A percentile compares a stretch with the other conserved stretches of the same genome.
Conservation (phyloP, 2,329 filamentous ascomycete genomes). For the Trichoderma endophyticum region DNA sequence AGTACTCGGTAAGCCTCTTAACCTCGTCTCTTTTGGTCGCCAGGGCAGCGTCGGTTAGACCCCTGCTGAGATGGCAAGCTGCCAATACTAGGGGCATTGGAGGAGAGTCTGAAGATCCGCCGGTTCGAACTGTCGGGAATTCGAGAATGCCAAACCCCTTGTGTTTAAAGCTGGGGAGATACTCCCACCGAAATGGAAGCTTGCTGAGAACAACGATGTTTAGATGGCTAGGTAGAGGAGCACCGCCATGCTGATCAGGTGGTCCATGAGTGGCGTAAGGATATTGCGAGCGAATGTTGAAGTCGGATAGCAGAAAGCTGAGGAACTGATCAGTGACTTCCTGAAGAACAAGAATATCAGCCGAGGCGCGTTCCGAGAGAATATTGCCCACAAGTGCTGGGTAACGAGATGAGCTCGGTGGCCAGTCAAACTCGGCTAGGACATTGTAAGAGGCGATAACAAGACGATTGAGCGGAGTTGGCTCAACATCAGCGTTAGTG, state of each 20-base stretch:
- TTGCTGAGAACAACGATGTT: constrained; percentile 61
- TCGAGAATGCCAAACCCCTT: constrained; percentile 54
- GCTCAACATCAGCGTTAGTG: neutral
- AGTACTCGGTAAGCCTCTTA: constrained; percentile 45
- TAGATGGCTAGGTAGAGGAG: constrained; percentile 56
- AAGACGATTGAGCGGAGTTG: constrained; percentile 21
- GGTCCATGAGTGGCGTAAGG: constrained; percentile 57
- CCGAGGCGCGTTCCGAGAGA: constrained; percentile 38
- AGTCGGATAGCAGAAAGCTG: constrained; percentile 48
- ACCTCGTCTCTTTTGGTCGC: constrained; percentile 56
- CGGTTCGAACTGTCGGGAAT: constrained; percentile 30
- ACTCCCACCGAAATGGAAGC: constrained; percentile 53
- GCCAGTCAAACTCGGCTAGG: constrained; percentile 49
- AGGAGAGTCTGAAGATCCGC: constrained; percentile 6
- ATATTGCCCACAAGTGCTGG: constrained; percentile 44
- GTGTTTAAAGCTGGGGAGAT: constrained; percentile 53
- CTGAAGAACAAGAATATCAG: constrained; percentile 54
- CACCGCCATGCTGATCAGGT: constrained; percentile 48
- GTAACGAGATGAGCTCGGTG: constrained; percentile 42
- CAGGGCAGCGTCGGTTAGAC: constrained; percentile 57
- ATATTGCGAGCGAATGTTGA: constrained; percentile 46
- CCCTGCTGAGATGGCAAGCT: constrained; percentile 60
- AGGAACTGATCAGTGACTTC: constrained; percentile 66
- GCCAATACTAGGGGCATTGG: constrained; percentile 48
- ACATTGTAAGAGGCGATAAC: constrained; percentile 53